These are phyloP conservation scores for Ailanthus altissimus DNA, from an alignment of 345 rosid genomes.

Conservation along the genomic window DNA sequence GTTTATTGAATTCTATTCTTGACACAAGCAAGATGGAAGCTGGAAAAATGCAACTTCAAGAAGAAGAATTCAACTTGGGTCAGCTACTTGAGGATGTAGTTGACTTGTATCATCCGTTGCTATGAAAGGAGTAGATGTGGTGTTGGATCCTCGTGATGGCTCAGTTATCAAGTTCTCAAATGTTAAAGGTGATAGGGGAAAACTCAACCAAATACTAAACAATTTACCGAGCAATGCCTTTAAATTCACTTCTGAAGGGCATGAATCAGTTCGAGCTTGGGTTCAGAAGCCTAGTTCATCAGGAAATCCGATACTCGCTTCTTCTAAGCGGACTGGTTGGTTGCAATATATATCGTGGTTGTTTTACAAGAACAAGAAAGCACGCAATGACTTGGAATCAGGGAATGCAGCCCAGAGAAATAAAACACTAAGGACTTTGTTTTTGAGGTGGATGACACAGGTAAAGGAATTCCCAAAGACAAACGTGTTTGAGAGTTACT, in stretches of 20 bases:
- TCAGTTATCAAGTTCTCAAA: constrained; percentile 45
- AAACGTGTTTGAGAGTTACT: constrained; percentile 77
- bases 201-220: constrained; percentile 57
- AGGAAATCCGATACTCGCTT: constrained; percentile 34
- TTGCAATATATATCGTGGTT: constrained; percentile 27
- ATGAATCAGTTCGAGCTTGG: constrained; percentile 62
- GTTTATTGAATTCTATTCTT: constrained; percentile 59
- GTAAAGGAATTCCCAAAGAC: constrained; percentile 78
- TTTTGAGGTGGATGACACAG: constrained; percentile 83
- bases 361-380: constrained; percentile 31
- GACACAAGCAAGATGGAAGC: constrained; percentile 86
- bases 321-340: constrained; percentile 31
- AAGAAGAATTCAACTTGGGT: constrained; percentile 62
- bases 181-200: constrained; percentile 65
- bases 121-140: constrained; percentile 58
- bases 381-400: constrained; percentile 19
- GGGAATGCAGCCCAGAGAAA: constrained; percentile 28
- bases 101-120: constrained; percentile 59
- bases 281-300: constrained; percentile 46
- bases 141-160: constrained; percentile 63
- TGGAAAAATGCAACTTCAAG: constrained; percentile 70
- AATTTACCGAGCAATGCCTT: constrained; percentile 80
- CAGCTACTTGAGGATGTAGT: constrained; percentile 60
- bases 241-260: constrained; percentile 72
- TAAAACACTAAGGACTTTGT: constrained; percentile 49